Evolutionary conservation across 139 green algal genomes (phyloP), one percentile per base, ranked within the genome.

Genomic region (Chlamydomonas asymmetrica): DNA sequence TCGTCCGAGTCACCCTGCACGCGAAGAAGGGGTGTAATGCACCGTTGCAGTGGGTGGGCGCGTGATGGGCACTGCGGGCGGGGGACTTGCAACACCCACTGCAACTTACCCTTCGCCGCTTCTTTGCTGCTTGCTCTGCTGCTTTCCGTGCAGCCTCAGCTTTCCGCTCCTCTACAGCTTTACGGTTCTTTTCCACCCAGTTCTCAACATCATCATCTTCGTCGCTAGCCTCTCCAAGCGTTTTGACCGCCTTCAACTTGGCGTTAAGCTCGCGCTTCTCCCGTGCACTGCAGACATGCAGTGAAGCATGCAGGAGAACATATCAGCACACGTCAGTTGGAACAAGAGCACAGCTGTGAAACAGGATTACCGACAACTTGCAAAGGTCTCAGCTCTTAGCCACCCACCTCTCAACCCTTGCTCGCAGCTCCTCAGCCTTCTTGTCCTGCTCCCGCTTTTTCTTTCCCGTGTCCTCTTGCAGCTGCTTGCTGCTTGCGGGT

Each of bases 141-240:
- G 66, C 8, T 63, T 54, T 57, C 84, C 76, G n/a, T n/a, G n/a
- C n/a, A n/a, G n/a, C n/a, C n/a, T n/a, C n/a, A n/a, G n/a, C n/a
- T n/a, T n/a, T n/a, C n/a, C n/a, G n/a, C n/a, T n/a, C n/a, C n/a
- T n/a, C n/a, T n/a, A n/a, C n/a, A n/a, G n/a, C 2, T 79, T 68
- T 48, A 27, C 41, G 43, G 74, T 78, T 91, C 57, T 89, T 89
- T 25, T 80, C 75, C 27, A 96, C 87, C 92, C 91, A 97, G 18
- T 80, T 71, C 32, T 82, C 72, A 32, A 92, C 83, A 66, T 95
- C 89, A 59, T 93, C 91, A 27, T 91, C 85, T 0, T 89, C 89
- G 0, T 80, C 73, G 16, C 81, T 74, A 0, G 81, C 87, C 20
- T 87, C 88, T 0, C 90, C 89, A 37, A 96, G 82, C 25, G 65